A percentile compares a stretch with the other conserved stretches of the same genome.
Conservation (phyloP, 345 rosid species). For the Gossypium australe region DNA sequence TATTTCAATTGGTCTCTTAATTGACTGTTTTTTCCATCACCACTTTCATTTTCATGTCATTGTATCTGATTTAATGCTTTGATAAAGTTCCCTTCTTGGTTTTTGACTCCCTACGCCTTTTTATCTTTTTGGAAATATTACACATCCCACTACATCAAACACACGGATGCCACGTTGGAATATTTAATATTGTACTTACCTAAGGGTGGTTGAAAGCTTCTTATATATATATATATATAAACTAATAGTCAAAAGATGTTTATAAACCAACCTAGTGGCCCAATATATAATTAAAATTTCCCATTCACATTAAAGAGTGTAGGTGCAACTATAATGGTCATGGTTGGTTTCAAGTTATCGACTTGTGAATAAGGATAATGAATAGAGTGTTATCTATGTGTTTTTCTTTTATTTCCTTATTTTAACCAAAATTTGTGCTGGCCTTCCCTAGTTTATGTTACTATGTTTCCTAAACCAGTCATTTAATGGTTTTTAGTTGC, state of each 20-base stretch:
- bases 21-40: background rate
- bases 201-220: background rate
- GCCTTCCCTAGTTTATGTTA: background rate
- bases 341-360: conserved; percentile 14
- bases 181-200: background rate
- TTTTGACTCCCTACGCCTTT: conserved; percentile 5
- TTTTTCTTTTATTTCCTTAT: background rate
- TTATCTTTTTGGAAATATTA: conserved; percentile 6
- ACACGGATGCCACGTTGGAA: conserved; percentile 12
- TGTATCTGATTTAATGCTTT: background rate
- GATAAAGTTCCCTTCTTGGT: background rate
- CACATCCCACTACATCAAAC: conserved; percentile 11
- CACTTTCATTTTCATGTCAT: background rate
- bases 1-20: conserved; percentile 4
- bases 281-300: conserved; percentile 12
- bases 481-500: background rate
- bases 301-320: conserved; percentile 3
- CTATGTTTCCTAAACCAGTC: background rate
- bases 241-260: conserved; percentile 16
- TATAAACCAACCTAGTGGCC: conserved; percentile 13
- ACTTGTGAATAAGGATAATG: conserved; percentile 9
- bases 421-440: conserved; percentile 1
- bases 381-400: background rate
- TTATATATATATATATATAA: background rate
- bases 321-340: conserved; percentile 5